Evolutionary conservation across 805 yeast species (phyloP).

Genomic region (Danielia oregonensis): DNA sequence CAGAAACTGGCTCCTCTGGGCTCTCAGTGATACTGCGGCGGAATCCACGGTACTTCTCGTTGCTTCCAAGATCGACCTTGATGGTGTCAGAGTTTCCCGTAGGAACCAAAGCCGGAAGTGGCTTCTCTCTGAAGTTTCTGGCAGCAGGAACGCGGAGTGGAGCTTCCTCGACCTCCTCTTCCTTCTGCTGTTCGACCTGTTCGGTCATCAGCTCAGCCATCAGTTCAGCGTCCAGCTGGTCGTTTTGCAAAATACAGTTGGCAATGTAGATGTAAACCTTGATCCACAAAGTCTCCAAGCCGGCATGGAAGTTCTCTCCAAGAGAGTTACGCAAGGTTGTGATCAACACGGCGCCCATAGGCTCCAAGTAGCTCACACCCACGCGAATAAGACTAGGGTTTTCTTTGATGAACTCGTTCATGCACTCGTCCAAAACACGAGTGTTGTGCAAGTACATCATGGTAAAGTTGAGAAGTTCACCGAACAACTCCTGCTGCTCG

Average conservation of each 20-base stretch:
- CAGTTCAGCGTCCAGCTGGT: slow-evolving; percentile 11
- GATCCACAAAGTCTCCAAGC: slow-evolving; percentile 37
- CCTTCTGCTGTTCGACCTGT: slow-evolving; percentile 8
- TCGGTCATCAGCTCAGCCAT: slow-evolving; percentile 4
- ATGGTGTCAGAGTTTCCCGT: slow-evolving; percentile 7
- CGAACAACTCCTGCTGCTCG: slow-evolving; percentile 32
- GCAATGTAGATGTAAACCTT: slow-evolving; percentile 38
- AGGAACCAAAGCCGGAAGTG: slow-evolving; percentile 2
- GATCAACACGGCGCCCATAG: slow-evolving; percentile 38
- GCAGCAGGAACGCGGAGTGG: neutral
- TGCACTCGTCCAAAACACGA: slow-evolving; percentile 28
- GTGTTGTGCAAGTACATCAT: slow-evolving; percentile 29
- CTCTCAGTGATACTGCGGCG: slow-evolving; percentile 30
- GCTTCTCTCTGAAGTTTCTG: slow-evolving; percentile 2
- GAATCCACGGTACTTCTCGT: slow-evolving; percentile 40
- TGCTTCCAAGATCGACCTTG: slow-evolving; percentile 24
- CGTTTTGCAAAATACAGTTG: slow-evolving; percentile 29
- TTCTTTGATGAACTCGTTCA: slow-evolving; percentile 29
- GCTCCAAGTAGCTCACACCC: slow-evolving; percentile 34
- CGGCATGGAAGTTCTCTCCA: slow-evolving; percentile 28
- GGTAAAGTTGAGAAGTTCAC: slow-evolving; percentile 31
- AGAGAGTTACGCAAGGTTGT: slow-evolving; percentile 36
- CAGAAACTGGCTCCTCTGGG: slow-evolving; percentile 3
- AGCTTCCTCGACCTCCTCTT: slow-evolving; percentile 10
- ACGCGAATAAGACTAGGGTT: slow-evolving; percentile 22